phyloP scores from a whole-genome alignment of 257 asterid species.

The Fraxinus anomala region DNA sequence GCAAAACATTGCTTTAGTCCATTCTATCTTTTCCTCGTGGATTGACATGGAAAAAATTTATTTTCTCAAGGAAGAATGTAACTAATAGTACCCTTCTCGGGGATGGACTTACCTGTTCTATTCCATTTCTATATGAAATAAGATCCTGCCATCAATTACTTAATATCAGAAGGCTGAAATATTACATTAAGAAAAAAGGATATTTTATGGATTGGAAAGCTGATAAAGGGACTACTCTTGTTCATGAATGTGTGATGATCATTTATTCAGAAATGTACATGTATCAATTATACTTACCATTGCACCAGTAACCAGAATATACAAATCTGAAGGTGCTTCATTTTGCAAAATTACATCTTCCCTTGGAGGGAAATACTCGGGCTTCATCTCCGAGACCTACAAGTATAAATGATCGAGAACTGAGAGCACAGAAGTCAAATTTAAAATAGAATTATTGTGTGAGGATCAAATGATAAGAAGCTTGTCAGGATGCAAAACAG shows the following conservation, averaged over 20 bases:
- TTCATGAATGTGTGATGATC: not conserved
- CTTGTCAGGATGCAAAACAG: not conserved
- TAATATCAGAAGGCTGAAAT: conserved; percentile 20
- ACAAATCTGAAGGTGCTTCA: conserved; percentile 38
- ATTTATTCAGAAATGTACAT: not conserved
- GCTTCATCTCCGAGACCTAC: conserved; percentile 37
- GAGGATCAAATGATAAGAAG: not conserved
- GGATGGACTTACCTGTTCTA: conserved; percentile 45
- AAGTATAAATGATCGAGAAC: conserved; percentile 1
- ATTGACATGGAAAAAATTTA: not conserved
- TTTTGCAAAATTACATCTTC: conserved; percentile 38
- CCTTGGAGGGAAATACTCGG: conserved; percentile 38
- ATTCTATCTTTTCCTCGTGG: not conserved
- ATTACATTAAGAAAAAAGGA: not conserved
- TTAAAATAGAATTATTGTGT: not conserved
- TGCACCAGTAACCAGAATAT: conserved; percentile 35
- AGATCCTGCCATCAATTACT: conserved; percentile 55
- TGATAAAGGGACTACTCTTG: not conserved
- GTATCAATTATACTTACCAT: conserved; percentile 21
- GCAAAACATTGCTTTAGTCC: conserved; percentile 10
- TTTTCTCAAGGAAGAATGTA: conserved; percentile 2
- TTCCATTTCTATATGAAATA: conserved; percentile 38
- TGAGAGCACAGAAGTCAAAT: not conserved
- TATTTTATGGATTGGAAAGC: not conserved
- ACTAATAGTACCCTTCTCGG: not conserved